Evolutionary conservation across 495 filamentous ascomycete genomes (phyloP).

Genomic region (Sordaria brevicollis): DNA sequence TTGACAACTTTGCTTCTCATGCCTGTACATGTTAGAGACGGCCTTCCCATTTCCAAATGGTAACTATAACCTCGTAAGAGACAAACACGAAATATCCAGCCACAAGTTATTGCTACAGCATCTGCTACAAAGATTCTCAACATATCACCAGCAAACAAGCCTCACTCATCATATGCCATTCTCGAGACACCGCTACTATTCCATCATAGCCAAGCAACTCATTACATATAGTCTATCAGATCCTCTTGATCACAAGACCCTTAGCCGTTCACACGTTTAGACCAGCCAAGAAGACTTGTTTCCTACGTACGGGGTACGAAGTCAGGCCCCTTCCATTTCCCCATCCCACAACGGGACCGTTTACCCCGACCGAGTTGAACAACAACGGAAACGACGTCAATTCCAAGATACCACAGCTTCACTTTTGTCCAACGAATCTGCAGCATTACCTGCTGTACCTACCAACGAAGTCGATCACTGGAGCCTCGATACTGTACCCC

Average conservation of each 20-base stretch:
- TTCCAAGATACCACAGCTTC: background rate
- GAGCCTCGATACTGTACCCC: background rate
- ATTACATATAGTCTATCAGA: background rate
- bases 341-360: background rate
- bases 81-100: background rate
- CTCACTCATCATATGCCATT: background rate
- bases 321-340: background rate
- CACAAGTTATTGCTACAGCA: background rate
- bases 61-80: background rate
- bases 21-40: no score
- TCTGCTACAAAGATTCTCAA: background rate
- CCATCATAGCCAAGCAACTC: background rate
- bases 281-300: background rate
- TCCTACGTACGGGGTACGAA: no score
- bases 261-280: background rate
- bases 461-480: background rate
- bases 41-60: background rate
- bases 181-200: background rate
- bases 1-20: background rate
- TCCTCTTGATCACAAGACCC: background rate
- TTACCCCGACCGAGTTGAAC: no score
- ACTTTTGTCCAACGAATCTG: background rate
- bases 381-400: background rate
- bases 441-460: no score
- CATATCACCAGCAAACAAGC: background rate